These are phyloP conservation scores for Silene latifolia DNA, from an alignment of 148 eudicot species.

Conservation along the genomic window DNA sequence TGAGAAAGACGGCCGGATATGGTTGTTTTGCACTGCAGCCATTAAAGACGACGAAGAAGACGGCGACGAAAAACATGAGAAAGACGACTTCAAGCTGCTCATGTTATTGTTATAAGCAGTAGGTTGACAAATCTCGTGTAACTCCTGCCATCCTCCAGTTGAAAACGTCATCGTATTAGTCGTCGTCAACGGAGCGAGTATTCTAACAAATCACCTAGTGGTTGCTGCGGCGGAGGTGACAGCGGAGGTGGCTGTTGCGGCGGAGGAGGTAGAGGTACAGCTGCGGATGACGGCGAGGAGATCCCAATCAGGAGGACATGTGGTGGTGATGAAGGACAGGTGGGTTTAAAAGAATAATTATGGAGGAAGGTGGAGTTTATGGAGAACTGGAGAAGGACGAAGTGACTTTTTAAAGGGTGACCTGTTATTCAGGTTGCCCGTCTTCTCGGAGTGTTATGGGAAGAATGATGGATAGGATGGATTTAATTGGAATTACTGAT, in stretches of 20 bases:
- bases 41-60: no score
- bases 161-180: conserved; percentile 30
- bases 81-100: conserved; percentile 6
- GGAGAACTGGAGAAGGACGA: no score
- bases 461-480: no score
- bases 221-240: conserved; percentile 3
- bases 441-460: no score
- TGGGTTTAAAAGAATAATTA: no score
- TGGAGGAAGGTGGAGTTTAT: no score
- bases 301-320: conserved; percentile 65
- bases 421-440: no score
- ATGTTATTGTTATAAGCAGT: neutral
- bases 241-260: conserved; percentile 16
- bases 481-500: no score
- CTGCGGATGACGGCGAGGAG: conserved; percentile 79
- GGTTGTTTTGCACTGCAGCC: conserved; percentile 19
- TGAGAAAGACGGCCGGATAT: neutral
- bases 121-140: conserved; percentile 30
- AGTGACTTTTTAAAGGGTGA: no score
- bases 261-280: conserved; percentile 42
- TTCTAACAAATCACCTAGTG: conserved; percentile 12
- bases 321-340: no score
- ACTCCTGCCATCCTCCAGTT: conserved; percentile 5
- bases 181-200: conserved; percentile 18
- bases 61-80: no score